phyloP scores from a whole-genome alignment of 176 grass and related monocot species.

The Luzula sylvatica region DNA sequence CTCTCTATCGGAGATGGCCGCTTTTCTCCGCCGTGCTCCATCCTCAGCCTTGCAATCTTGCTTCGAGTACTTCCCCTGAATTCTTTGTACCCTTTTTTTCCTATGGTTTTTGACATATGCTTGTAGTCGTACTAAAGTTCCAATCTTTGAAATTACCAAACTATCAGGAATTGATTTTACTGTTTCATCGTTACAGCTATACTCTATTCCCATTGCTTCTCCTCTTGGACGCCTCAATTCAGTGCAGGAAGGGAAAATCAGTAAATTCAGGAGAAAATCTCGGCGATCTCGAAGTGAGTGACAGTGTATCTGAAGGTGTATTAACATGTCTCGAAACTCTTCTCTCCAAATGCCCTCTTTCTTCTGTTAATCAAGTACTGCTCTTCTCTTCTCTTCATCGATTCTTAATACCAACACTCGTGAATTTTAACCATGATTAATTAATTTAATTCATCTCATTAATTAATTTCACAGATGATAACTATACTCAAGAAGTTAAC shows the following conservation, averaged over 20 bases:
- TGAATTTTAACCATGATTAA: neutral
- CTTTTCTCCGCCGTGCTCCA: conserved; percentile 44
- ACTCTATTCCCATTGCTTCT: conserved; percentile 66
- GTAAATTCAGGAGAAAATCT: conserved; percentile 1
- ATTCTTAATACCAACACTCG: neutral
- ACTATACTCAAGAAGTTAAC: conserved; percentile 68
- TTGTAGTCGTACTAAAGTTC: too few relatives aligned
- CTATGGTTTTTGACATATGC: neutral
- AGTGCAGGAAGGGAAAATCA: conserved; percentile 51
- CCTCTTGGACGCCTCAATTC: conserved; percentile 67
- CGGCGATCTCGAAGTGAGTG: conserved; percentile 34
- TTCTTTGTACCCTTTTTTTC: neutral
- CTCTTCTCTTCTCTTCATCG: neutral
- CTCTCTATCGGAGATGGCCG: conserved; percentile 50
- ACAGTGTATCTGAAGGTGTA: conserved; percentile 49
- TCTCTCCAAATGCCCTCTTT: conserved; percentile 56
- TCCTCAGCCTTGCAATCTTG: conserved; percentile 43
- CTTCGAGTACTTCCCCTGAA: too few relatives aligned
- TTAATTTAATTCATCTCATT: neutral
- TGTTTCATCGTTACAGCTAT: conserved; percentile 34
- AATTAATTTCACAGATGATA: conserved; percentile 43
- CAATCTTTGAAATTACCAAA: neutral
- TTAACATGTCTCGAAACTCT: conserved; percentile 65
- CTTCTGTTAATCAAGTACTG: conserved; percentile 61
- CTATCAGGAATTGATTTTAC: conserved; percentile 9